phyloP scores from a whole-genome alignment of 805 yeast species.

The Nakazawaea populi region DNA sequence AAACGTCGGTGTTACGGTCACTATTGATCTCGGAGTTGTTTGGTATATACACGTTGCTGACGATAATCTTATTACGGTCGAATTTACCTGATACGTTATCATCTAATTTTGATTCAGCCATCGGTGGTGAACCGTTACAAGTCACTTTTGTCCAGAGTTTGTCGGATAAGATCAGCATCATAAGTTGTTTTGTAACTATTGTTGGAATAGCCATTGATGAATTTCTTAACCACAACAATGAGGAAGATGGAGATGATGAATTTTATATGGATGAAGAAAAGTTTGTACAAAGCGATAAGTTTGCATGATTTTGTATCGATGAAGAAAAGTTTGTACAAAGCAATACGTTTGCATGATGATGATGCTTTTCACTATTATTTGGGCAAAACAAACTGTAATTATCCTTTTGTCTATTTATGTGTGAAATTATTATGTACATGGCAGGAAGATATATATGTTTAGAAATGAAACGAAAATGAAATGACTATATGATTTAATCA shows the following conservation, averaged over 20 bases:
- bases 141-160: conserved; percentile 43
- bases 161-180: conserved; percentile 47
- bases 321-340: too few species aligned
- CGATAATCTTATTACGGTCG: conserved; percentile 42
- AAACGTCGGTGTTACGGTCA: conserved; percentile 5
- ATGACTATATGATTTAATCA: too few species aligned
- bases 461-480: too few species aligned
- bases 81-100: conserved; percentile 41
- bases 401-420: too few species aligned
- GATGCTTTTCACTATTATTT: too few species aligned
- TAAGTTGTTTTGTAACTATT: conserved; percentile 31
- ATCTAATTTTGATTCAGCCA: conserved; percentile 30
- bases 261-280: conserved; percentile 25
- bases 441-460: too few species aligned
- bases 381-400: too few species aligned
- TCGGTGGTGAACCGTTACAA: conserved; percentile 23
- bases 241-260: conserved; percentile 17
- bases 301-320: neutral
- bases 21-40: conserved; percentile 37
- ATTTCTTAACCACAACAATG: conserved; percentile 16
- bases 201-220: conserved; percentile 20
- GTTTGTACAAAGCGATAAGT: conserved; percentile 20
- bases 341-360: too few species aligned
- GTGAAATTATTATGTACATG: too few species aligned
- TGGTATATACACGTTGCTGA: conserved; percentile 46